phyloP scores from a whole-genome alignment of 495 filamentous ascomycete species.

The Trichoderma parareesei region DNA sequence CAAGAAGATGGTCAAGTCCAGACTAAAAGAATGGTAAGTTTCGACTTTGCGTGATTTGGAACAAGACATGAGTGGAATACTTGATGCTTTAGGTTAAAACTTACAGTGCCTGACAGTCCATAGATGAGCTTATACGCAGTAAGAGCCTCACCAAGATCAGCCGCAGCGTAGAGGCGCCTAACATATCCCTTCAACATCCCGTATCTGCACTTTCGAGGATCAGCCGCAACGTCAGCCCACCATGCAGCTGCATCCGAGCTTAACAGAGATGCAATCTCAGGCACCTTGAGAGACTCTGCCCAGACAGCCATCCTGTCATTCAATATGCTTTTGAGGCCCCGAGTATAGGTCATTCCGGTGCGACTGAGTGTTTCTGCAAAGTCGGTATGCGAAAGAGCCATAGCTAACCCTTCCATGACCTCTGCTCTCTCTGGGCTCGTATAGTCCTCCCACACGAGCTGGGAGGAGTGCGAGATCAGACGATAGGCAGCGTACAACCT shows the following conservation, averaged over 20 bases:
- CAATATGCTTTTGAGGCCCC: background rate
- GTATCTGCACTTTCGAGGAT: background rate
- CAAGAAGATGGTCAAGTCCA: background rate
- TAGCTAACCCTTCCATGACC: constrained; percentile 8
- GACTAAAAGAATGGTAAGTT: background rate
- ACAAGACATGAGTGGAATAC: background rate
- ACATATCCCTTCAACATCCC: background rate
- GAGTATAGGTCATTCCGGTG: background rate
- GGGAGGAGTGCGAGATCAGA: background rate
- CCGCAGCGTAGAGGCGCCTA: background rate
- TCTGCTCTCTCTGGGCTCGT: background rate
- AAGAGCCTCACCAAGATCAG: background rate
- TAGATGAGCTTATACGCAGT: background rate
- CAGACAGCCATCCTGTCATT: background rate
- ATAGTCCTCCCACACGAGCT: constrained; percentile 1
- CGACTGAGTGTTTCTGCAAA: constrained; percentile 2
- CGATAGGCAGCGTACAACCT: constrained; percentile 8
- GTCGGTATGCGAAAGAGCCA: background rate
- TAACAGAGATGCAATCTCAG: background rate
- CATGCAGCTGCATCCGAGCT: background rate
- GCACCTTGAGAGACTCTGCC: background rate
- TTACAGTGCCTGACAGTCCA: background rate
- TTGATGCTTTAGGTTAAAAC: background rate
- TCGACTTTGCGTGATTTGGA: background rate
- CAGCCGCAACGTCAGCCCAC: constrained; percentile 1